Evolutionary conservation across 257 asterid genomes (phyloP), one percentile per base, ranked within the genome.

Genomic region (Lantana camara): DNA sequence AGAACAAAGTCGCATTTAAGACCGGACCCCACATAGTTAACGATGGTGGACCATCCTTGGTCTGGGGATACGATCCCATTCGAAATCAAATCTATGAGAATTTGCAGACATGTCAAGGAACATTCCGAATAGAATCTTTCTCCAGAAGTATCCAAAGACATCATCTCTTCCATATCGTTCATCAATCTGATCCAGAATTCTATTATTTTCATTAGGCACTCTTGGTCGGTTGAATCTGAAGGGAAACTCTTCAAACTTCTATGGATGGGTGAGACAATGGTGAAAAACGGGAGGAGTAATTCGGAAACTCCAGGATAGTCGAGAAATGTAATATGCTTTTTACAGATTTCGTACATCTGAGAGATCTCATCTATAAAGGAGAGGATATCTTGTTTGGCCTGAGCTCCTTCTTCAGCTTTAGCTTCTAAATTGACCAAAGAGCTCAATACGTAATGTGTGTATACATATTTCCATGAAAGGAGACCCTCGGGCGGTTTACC

Each of bases 21-120:
- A 67, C 85, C 96, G 74, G 55, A 73, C 42, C 74, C 66, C 68
- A 78, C 79, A 51, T 81, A 83, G 48, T 72, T 74, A 68, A 82
- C 75, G 27, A 86, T 58, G 21, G 95, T 73, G 79, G 73, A 72
- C 99, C 99, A 94, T 49, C 93, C 91, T 73, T 84, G 89, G 68
- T 50, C 63, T 42, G 92, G 79, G 54, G 90, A 86, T 55, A 94
- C 75, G 58, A 74, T 71, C 29, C 73, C 91, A 63, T 71, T 46
- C 17, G 71, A 42, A 41, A 94, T 75, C 84, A 90, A 73, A 77
- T 79, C 76, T 61, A 72, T 67, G 73, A 86, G 75, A 70, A 71
- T 79, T 70, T 77, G 73, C 55, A 88, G 74, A 63, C 92, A 84
- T 44, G 67, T 73, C 38, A 57, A 44, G 42, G 82, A 79, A 70